Evolutionary conservation across 371 early-diverging fungal genomes (phyloP).

Genomic region (Blakeslea trispora): DNA sequence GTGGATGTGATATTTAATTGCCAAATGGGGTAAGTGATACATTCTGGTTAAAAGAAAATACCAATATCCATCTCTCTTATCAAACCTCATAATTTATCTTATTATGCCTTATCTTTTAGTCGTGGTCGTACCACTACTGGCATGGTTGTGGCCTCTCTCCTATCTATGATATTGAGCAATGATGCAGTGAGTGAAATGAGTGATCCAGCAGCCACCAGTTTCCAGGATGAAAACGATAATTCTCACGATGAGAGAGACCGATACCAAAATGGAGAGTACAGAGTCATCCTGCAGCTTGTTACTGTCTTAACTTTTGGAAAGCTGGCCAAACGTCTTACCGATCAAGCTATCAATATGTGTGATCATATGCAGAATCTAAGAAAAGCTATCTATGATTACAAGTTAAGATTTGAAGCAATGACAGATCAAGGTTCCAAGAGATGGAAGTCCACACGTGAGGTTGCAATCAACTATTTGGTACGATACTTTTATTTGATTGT

Average conservation of each 20-base stretch:
- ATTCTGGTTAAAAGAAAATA: background rate
- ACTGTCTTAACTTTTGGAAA: conserved; percentile 68
- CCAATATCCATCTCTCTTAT: too few species aligned
- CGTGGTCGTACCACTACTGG: conserved; percentile 83
- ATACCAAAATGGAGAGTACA: conserved; percentile 66
- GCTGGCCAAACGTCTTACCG: conserved; percentile 71
- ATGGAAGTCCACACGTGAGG: conserved; percentile 45
- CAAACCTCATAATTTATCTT: too few species aligned
- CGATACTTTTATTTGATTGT: conserved; percentile 74
- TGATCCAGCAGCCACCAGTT: conserved; percentile 12
- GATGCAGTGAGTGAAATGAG: conserved; percentile 32
- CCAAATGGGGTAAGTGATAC: conserved; percentile 66
- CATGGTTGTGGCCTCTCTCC: conserved; percentile 66
- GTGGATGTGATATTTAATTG: conserved; percentile 70
- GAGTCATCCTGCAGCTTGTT: conserved; percentile 66
- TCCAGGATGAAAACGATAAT: conserved; percentile 32
- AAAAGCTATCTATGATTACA: conserved; percentile 68
- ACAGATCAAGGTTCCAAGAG: conserved; percentile 50
- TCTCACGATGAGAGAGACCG: conserved; percentile 45
- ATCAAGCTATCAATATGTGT: conserved; percentile 70
- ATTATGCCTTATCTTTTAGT: conserved; percentile 27
- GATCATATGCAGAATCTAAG: conserved; percentile 81
- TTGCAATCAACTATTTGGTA: conserved; percentile 63
- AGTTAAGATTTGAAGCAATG: conserved; percentile 57
- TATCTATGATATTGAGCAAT: conserved; percentile 41